These are phyloP conservation scores for Rhododendron simsii DNA, from an alignment of 148 eudicot species.

Conservation along the genomic window DNA sequence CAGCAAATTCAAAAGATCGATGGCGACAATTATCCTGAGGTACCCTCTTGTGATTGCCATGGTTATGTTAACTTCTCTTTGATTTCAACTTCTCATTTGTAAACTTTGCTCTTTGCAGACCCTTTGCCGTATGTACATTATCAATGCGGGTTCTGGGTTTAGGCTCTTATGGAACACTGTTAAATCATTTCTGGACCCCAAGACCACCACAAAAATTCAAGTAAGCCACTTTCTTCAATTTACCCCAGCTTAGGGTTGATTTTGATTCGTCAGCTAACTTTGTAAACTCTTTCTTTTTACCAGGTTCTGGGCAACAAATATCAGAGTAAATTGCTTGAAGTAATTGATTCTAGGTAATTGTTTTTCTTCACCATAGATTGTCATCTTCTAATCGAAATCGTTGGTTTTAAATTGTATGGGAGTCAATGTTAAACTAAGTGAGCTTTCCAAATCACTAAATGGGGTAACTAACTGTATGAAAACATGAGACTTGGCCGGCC, in stretches of 20 bases:
- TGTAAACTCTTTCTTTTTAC: slow-evolving; percentile 11
- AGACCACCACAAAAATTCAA: slow-evolving; percentile 84
- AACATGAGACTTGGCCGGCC: neutral
- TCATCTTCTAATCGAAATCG: neutral
- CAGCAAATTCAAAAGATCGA: slow-evolving; percentile 79
- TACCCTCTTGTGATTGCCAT: slow-evolving; percentile 3
- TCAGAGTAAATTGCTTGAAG: slow-evolving; percentile 87
- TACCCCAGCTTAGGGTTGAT: neutral
- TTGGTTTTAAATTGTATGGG: neutral
- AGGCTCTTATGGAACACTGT: slow-evolving; percentile 89
- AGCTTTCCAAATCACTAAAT: neutral
- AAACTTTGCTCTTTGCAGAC: slow-evolving; percentile 38
- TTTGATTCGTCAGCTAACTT: neutral
- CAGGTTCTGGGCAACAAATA: slow-evolving; percentile 88
- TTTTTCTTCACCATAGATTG: neutral
- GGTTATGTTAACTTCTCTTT: neutral
- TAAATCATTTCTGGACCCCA: slow-evolving; percentile 87
- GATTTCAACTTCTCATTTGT: neutral
- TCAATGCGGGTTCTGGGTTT: slow-evolving; percentile 96
- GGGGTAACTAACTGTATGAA: neutral
- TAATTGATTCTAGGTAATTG: slow-evolving; percentile 77
- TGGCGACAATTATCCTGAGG: slow-evolving; percentile 87
- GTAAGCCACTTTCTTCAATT: slow-evolving; percentile 33
- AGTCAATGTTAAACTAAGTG: neutral
- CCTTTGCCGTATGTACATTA: slow-evolving; percentile 79